Conservation (phyloP, 2,329 filamentous ascomycete species). For the Colletotrichum musae region DNA sequence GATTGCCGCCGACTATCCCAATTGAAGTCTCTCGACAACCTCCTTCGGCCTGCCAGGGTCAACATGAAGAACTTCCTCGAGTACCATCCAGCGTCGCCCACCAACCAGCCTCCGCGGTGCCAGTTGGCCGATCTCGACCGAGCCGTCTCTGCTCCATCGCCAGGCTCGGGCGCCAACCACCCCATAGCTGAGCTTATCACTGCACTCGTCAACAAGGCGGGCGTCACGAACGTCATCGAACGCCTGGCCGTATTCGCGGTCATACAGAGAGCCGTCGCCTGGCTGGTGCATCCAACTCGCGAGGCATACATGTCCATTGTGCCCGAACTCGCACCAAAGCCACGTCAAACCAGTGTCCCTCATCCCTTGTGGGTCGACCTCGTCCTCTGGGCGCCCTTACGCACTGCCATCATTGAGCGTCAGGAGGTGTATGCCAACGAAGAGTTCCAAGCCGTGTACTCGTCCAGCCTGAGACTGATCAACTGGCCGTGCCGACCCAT, state of each 20-base stretch:
- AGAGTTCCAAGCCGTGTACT: conserved; percentile 54
- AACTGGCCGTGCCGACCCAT: conserved; percentile 51
- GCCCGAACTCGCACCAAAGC: conserved; percentile 45
- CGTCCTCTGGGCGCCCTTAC: conserved; percentile 51
- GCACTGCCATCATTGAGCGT: conserved; percentile 52
- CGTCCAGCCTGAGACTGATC: conserved; percentile 49
- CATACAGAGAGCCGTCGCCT: conserved; percentile 48
- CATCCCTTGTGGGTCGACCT: conserved; percentile 53
- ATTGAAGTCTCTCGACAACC: conserved; percentile 46
- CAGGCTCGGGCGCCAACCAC: conserved; percentile 37
- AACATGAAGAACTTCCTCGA: conserved; percentile 53
- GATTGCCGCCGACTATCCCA: conserved; percentile 52
- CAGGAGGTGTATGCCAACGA: conserved; percentile 54
- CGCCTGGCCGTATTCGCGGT: conserved; percentile 52
- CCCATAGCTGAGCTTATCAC: conserved; percentile 50
- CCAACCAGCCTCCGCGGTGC: conserved; percentile 31
- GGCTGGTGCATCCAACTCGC: conserved; percentile 50
- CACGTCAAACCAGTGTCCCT: conserved; percentile 47
- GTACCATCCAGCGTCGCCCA: conserved; percentile 44
- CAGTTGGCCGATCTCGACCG: conserved; percentile 41
- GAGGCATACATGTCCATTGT: conserved; percentile 46
- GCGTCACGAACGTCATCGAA: conserved; percentile 49
- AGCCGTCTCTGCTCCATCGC: conserved; percentile 28
- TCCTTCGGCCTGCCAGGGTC: conserved; percentile 51
- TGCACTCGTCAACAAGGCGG: conserved; percentile 48